A percentile compares a stretch with the other conserved stretches of the same genome.
Conservation (phyloP, 2,329 filamentous ascomycete genomes). For the Phialocephala subalpina region DNA sequence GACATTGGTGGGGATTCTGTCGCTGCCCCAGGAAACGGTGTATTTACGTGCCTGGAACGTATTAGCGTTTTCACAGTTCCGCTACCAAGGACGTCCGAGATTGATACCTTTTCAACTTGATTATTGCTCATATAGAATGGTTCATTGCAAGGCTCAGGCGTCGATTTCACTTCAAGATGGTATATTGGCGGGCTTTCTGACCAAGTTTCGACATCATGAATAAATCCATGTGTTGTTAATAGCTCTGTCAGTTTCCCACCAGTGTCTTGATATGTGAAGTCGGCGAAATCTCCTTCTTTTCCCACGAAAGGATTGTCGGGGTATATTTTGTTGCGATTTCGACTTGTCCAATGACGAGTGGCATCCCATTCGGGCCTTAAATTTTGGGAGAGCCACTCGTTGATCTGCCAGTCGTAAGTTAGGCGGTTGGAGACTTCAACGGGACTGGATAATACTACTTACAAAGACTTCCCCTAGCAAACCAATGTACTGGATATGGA, state of each 20-base stretch:
- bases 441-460: background rate
- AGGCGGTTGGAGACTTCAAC: background rate
- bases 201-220: conserved; percentile 16
- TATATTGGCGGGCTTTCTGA: conserved; percentile 16
- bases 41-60: conserved; percentile 19
- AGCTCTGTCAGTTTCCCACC: conserved; percentile 19
- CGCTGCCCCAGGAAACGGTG: conserved; percentile 17
- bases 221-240: conserved; percentile 9
- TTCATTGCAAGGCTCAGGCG: conserved; percentile 46
- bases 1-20: conserved; percentile 13
- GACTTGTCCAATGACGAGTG: conserved; percentile 24
- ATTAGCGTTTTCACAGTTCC: conserved; percentile 4
- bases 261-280: conserved; percentile 23
- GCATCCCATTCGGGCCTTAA: conserved; percentile 15
- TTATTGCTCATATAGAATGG: conserved; percentile 56
- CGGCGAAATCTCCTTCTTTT: conserved; percentile 13
- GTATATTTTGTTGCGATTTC: conserved; percentile 22
- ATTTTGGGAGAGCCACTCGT: conserved; percentile 20
- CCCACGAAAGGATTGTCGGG: conserved; percentile 15
- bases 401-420: conserved; percentile 11
- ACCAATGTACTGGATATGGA: conserved; percentile 18
- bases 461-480: conserved; percentile 19
- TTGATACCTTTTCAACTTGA: conserved; percentile 18
- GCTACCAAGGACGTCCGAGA: conserved; percentile 5
- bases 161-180: conserved; percentile 60